phyloP scores from a whole-genome alignment of 495 filamentous ascomycete genomes.

The Jackrogersella minutella region DNA sequence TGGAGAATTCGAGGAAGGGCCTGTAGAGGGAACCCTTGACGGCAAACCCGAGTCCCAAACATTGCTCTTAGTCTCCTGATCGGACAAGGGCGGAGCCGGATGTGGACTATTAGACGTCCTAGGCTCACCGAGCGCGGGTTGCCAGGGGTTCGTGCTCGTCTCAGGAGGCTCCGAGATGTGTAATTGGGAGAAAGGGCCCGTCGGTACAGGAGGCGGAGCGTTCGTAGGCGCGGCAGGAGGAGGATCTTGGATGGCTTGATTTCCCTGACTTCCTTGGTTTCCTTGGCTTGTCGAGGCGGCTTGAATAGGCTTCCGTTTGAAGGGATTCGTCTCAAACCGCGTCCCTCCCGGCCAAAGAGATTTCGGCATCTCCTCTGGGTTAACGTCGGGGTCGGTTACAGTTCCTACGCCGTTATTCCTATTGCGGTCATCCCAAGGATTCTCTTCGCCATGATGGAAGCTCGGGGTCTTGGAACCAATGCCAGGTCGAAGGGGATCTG shows the following conservation, averaged over 20 bases:
- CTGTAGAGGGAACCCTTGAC: slow-evolving; percentile 45
- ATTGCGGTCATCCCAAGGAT: slow-evolving; percentile 39
- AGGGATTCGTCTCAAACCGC: slow-evolving; percentile 61
- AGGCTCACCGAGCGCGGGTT: slow-evolving; percentile 49
- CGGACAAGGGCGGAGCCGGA: slow-evolving; percentile 33
- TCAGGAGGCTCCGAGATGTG: slow-evolving; percentile 49
- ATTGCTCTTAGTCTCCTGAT: slow-evolving; percentile 44
- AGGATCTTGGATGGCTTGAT: too few species aligned
- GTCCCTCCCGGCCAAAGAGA: slow-evolving; percentile 46
- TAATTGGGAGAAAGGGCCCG: slow-evolving; percentile 49
- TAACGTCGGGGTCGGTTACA: slow-evolving; percentile 31
- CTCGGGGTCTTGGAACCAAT: slow-evolving; percentile 16
- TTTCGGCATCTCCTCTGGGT: slow-evolving; percentile 42
- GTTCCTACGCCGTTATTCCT: slow-evolving; percentile 16
- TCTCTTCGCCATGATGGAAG: slow-evolving; percentile 37
- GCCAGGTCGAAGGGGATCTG: slow-evolving; percentile 37
- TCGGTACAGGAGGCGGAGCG: slow-evolving; percentile 32
- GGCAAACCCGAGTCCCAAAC: slow-evolving; percentile 50
- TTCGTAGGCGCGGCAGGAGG: slow-evolving; percentile 7
- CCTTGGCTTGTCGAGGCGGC: slow-evolving; percentile 13
- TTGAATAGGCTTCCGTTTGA: slow-evolving; percentile 54
- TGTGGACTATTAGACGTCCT: slow-evolving; percentile 25
- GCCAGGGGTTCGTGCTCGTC: slow-evolving; percentile 60
- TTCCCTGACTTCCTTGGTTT: slow-evolving; percentile 10
- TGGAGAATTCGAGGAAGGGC: slow-evolving; percentile 35